These are phyloP conservation scores for Thraustochytrium striatum DNA, from an alignment of 352 stramenopile species.

Conservation along the genomic window DNA sequence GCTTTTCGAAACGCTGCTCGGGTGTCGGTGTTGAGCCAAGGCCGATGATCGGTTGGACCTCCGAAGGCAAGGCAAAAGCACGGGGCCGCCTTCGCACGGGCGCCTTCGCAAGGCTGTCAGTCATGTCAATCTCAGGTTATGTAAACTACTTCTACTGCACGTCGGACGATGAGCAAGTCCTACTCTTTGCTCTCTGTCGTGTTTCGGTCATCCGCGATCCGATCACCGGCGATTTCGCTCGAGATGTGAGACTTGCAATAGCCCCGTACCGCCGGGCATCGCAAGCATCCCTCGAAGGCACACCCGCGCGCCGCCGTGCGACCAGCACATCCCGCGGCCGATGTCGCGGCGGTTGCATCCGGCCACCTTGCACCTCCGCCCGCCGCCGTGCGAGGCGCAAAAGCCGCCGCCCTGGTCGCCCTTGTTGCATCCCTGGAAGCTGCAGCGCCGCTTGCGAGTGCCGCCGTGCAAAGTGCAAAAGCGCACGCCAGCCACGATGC, in stretches of 20 bases:
- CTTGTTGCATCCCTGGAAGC: conserved; percentile 73
- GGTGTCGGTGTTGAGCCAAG: no score
- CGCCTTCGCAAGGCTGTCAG: no score
- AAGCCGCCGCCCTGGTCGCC: conserved; percentile 75
- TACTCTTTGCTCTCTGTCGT: no score
- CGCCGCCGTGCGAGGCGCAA: conserved; percentile 74
- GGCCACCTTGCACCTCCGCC: conserved; percentile 69
- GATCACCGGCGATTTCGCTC: background rate
- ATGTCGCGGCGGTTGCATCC: conserved; percentile 77
- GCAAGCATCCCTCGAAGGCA: conserved; percentile 61
- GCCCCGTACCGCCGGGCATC: background rate
- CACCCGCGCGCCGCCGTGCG: conserved; percentile 76
- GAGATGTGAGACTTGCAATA: conserved; percentile 43
- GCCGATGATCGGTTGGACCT: no score
- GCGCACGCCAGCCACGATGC: conserved; percentile 56
- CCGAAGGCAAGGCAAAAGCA: no score
- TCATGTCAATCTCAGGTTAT: no score
- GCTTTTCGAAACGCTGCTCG: no score
- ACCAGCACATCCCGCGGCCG: conserved; percentile 75
- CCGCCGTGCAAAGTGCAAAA: conserved; percentile 78
- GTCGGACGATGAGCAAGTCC: no score
- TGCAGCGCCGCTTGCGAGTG: conserved; percentile 74
- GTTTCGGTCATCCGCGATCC: no score
- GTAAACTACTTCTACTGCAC: no score
- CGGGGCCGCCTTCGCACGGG: no score